These are phyloP conservation scores for Eustoma russellianum DNA, from an alignment of 257 asterid species.

Conservation along the genomic window DNA sequence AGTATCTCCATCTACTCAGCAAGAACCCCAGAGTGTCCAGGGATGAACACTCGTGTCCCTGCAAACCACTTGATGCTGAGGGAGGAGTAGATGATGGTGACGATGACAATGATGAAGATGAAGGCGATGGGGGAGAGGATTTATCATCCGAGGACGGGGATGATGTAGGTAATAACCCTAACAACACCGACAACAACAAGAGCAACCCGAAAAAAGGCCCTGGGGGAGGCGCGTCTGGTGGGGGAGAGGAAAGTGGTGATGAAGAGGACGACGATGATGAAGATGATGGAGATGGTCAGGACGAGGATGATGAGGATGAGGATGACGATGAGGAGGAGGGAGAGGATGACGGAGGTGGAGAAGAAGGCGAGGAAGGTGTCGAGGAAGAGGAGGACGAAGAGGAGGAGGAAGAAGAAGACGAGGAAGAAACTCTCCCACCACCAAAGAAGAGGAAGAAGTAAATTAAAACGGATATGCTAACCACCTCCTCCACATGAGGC, in stretches of 20 bases:
- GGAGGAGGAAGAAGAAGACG: conserved; percentile 13
- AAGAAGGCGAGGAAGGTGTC: conserved; percentile 5
- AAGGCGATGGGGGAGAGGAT: conserved; percentile 24
- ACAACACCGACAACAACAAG: conserved; percentile 27
- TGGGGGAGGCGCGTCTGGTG: conserved; percentile 16
- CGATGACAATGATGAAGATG: conserved; percentile 16
- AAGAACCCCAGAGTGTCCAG: conserved; percentile 13
- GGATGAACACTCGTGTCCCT: conserved; percentile 8
- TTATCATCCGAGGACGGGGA: conserved; percentile 20
- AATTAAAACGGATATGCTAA: conserved; percentile 7
- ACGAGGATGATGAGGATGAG: background rate
- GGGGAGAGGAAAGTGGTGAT: conserved; percentile 16
- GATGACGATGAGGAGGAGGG: conserved; percentile 25
- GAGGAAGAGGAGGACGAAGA: conserved; percentile 12
- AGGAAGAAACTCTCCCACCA: conserved; percentile 18
- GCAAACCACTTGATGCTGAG: conserved; percentile 29
- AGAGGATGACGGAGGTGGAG: conserved; percentile 19
- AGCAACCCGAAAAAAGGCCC: conserved; percentile 24
- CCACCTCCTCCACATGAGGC: background rate
- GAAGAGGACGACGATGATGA: conserved; percentile 5
- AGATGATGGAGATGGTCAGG: conserved; percentile 2
- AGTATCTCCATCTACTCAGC: conserved; percentile 26
- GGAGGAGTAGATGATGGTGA: conserved; percentile 16
- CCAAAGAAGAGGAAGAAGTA: conserved; percentile 23
- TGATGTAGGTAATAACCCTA: conserved; percentile 15